Conservation (phyloP, 228 moss, liverwort and hornwort genomes). For the Sphagnum fallax region DNA sequence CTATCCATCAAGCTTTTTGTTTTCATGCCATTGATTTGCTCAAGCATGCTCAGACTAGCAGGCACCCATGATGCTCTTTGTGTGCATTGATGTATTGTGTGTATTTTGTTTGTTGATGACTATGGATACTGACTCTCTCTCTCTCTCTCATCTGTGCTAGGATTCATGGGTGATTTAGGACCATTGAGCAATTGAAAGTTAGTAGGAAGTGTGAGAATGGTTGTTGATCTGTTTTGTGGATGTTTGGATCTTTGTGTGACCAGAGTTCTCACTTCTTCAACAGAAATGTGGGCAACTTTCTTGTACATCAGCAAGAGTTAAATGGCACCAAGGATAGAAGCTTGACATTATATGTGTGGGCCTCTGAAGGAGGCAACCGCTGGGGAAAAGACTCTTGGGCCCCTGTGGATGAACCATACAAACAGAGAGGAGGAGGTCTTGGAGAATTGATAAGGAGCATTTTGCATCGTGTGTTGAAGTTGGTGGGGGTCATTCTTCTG, state of each 20-base stretch:
- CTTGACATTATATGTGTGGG: background rate
- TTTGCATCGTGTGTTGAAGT: slow-evolving; percentile 34
- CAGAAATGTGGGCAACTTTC: background rate
- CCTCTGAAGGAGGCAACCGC: background rate
- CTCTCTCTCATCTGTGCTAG: no score
- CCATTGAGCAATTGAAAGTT: no score
- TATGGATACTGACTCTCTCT: background rate
- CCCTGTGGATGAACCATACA: background rate
- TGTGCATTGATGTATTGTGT: background rate
- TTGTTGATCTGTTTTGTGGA: background rate
- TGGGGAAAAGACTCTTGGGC: background rate
- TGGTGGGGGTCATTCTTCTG: slow-evolving; percentile 42
- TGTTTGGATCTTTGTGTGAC: background rate
- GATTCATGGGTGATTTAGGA: no score
- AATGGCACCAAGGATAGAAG: background rate
- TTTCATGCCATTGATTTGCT: background rate
- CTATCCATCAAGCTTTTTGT: background rate
- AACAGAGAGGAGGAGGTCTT: background rate
- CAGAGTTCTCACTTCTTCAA: background rate
- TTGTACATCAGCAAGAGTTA: background rate
- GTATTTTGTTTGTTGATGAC: background rate
- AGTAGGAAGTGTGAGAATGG: no score
- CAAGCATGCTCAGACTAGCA: background rate
- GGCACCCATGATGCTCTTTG: background rate
- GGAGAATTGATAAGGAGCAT: slow-evolving; percentile 7